Base-by-base conservation (phyloP, 768 basidiomycete genomes). In the Suillus variegatus region DNA sequence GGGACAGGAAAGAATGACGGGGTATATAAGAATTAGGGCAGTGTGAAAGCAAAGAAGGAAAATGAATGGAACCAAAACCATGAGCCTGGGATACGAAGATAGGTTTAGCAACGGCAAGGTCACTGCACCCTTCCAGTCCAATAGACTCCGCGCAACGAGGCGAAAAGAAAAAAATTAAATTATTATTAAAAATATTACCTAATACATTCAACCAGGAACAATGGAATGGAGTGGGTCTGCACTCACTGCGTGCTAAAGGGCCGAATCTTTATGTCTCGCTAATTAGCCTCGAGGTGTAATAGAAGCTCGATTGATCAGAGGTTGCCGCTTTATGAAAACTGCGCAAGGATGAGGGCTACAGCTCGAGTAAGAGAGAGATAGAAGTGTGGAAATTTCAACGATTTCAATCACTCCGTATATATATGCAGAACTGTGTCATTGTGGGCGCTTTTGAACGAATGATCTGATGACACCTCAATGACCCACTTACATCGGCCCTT, bases 271-370 rank as follows among this genome's bases (percentile, higher is more conserved):
- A 68, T 70, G 72, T 65, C 55, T 77, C 74, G 74, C 74, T 76
- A 77, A 69, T 51, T 64, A 64, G 65, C 75, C 75, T 76, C 73
- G 76, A 76, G 75, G 75, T 73, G 71, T 68, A 71, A 32, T 61
- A 73, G 68, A 76, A 75, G 70, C 60, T 12, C 41, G 20, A 43
- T 43, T 41, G 41, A 51, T 44, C 61, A 63, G 67, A 73, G 68
- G 70, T 73, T 73, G 69, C 71, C 72, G 65, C 65, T 28, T 68
- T 61, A 63, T 63, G 62, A 57, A 51, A 61, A n/a, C 58, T 43
- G 58, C 25, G 58, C 3, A 41, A 41, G 20, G 16, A 9, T 18
- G 35, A n/a, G 46, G n/a, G 20, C 18, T 9, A 32, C 3, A 46
- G 44, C 36, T 46, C 20, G 20, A 55, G 28, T 12, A 6, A 25